Evolutionary conservation across 176 grass and related monocot species (phyloP).

Genomic region (Oryza coarctata): DNA sequence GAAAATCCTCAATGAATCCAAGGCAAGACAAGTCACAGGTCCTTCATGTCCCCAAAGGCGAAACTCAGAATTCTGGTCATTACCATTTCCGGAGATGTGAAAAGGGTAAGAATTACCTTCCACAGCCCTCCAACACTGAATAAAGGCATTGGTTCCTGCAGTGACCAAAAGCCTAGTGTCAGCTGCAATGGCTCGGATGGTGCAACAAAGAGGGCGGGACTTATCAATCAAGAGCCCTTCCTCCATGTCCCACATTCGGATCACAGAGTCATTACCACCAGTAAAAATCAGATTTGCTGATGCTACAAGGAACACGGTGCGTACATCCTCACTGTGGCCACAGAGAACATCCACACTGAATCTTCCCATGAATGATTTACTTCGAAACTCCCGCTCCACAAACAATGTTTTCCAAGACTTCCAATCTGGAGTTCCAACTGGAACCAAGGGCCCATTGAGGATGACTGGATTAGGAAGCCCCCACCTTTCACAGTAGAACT

Average conservation of each 20-base stretch:
- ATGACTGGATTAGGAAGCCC: constrained; percentile 35
- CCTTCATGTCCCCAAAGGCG: constrained; percentile 96
- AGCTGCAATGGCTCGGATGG: constrained; percentile 79
- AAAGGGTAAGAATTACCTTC: constrained; percentile 67
- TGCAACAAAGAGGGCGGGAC: constrained; percentile 84
- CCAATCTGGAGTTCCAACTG: constrained; percentile 28
- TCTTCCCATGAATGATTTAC: constrained; percentile 79
- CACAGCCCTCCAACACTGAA: constrained; percentile 81
- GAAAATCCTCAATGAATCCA: constrained; percentile 77
- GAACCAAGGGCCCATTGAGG: constrained; percentile 16
- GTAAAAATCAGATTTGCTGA: constrained; percentile 80
- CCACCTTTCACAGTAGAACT: constrained; percentile 89
- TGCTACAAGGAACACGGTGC: constrained; percentile 64
- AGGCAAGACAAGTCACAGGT: constrained; percentile 81
- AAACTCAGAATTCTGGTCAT: constrained; percentile 54
- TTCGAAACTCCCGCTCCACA: constrained; percentile 75
- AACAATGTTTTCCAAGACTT: constrained; percentile 83
- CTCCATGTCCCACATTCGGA: constrained; percentile 93
- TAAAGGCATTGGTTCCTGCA: constrained; percentile 80
- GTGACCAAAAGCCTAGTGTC: constrained; percentile 71
- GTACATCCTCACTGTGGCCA: constrained; percentile 81
- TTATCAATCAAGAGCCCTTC: constrained; percentile 71
- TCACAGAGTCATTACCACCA: constrained; percentile 68
- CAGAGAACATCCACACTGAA: constrained; percentile 69
- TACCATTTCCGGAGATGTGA: constrained; percentile 44